Evolutionary conservation across 441 rosid species (phyloP), one percentile per base, ranked within the genome.

Genomic region (Jatropha multifida): DNA sequence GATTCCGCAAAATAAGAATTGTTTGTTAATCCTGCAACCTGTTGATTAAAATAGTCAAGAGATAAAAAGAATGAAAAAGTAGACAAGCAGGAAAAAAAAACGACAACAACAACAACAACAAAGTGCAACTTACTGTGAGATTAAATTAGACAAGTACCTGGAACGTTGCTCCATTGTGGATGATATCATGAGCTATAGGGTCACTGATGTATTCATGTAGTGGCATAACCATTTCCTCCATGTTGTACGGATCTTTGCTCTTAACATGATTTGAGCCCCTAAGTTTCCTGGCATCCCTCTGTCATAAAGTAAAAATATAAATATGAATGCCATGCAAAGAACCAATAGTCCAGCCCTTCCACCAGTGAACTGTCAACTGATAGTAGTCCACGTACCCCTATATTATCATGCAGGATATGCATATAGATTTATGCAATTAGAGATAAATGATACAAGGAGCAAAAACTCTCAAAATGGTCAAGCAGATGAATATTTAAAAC

Each of bases 21-120:
- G 86, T 96, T 96, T 51, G 99, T 96, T 87, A 96, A 84, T 56
- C 99, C 98, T 78, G 94, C 93, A 85, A 96, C 86, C 99, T 96
- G 88, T 81, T 68, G 72, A 82, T 23, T 71, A 73, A 74, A 80
- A 55, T 44, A 52, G 68, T 61, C 59, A 18, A 4, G 5, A 26
- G n/a, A 46, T 48, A 37, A 13, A 37, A 62, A 4, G n/a, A 49
- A 20, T 4, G 32, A n/a, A 40, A 12, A 52, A 54, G n/a, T 7
- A 56, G 40, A 12, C 14, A 17, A 44, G 48, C 48, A 44, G 7
- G 14, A 52, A 56, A 61, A 17, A 55, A 73, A 38, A 55, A 0
- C 32, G 32, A 32, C 32, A 32, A 32, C 32, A 32, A 32, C 32
- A 32, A 32, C 32, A 32, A 32, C 1, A 32, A 26, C 7, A 40